Evolutionary conservation across 345 rosid species (phyloP).

Genomic region (Salix arbutifolia): DNA sequence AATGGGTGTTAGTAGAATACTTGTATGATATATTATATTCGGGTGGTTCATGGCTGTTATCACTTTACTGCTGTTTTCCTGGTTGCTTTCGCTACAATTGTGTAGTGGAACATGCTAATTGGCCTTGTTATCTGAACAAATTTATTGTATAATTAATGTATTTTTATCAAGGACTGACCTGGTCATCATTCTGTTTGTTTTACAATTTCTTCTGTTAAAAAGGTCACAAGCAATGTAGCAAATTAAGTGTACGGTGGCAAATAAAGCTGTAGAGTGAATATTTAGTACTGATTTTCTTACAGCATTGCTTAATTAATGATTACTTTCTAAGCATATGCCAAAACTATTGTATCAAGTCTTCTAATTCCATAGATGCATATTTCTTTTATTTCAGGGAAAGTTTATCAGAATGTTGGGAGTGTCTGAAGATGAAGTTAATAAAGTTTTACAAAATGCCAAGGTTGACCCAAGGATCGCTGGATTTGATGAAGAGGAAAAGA

Average conservation of each 20-base stretch:
- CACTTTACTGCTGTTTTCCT: no score
- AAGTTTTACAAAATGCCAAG: slow-evolving; percentile 45
- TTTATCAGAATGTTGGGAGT: slow-evolving; percentile 93
- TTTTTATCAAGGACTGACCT: no score
- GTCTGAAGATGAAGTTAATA: slow-evolving; percentile 58
- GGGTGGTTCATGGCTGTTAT: no score
- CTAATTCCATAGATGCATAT: background rate
- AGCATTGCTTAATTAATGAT: background rate
- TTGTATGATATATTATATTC: no score
- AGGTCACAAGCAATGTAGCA: no score
- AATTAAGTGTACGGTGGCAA: no score
- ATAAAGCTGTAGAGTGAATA: no score
- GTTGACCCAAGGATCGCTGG: slow-evolving; percentile 72
- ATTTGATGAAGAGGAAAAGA: slow-evolving; percentile 83
- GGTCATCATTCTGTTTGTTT: background rate
- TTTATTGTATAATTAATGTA: no score
- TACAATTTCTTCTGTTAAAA: background rate
- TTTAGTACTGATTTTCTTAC: background rate
- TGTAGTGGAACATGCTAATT: no score
- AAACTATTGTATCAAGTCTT: slow-evolving; percentile 5
- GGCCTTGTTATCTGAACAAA: no score
- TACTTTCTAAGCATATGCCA: background rate
- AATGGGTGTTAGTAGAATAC: no score
- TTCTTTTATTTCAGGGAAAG: slow-evolving; percentile 49
- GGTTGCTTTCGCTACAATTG: no score